Conservation (phyloP, 2,329 filamentous ascomycete species). For the Stagonosporopsis tanaceti region DNA sequence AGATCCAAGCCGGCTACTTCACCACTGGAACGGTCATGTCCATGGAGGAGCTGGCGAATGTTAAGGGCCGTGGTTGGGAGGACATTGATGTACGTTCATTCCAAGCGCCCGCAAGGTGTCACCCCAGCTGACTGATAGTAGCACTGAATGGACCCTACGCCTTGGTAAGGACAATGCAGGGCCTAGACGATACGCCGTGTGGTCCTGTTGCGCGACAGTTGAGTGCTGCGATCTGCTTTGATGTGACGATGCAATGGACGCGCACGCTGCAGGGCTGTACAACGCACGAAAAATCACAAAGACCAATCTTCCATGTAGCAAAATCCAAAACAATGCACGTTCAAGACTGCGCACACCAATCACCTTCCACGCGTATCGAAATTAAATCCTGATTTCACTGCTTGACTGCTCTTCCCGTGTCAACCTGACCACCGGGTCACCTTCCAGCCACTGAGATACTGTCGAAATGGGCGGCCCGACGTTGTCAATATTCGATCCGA, state of each 20-base stretch:
- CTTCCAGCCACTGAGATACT: not conserved
- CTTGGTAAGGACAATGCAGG: not conserved
- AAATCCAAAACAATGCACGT: not conserved
- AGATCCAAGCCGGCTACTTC: slow-evolving; percentile 90
- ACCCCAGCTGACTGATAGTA: slow-evolving; percentile 37
- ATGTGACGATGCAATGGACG: not conserved
- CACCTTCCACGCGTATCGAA: not conserved
- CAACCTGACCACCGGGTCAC: not conserved
- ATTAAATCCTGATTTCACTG: not conserved
- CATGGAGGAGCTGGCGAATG: slow-evolving; percentile 81
- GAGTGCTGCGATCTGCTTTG: not conserved
- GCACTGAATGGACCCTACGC: slow-evolving; percentile 33
- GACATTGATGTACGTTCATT: slow-evolving; percentile 62
- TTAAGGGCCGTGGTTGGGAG: slow-evolving; percentile 92
- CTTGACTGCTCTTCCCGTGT: not conserved
- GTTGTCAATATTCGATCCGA: not conserved
- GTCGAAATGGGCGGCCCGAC: not conserved
- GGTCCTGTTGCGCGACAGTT: not conserved
- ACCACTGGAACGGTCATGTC: slow-evolving; percentile 91
- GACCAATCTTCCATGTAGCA: not conserved
- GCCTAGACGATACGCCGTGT: not conserved
- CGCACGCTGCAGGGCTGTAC: slow-evolving; percentile 5
- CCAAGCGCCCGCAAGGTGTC: slow-evolving; percentile 13
- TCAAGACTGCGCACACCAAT: slow-evolving; percentile 1
- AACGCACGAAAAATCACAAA: not conserved